These are phyloP conservation scores for Anthracocystis setariae DNA, from an alignment of 1,284 basidiomycete species.

Conservation along the genomic window DNA sequence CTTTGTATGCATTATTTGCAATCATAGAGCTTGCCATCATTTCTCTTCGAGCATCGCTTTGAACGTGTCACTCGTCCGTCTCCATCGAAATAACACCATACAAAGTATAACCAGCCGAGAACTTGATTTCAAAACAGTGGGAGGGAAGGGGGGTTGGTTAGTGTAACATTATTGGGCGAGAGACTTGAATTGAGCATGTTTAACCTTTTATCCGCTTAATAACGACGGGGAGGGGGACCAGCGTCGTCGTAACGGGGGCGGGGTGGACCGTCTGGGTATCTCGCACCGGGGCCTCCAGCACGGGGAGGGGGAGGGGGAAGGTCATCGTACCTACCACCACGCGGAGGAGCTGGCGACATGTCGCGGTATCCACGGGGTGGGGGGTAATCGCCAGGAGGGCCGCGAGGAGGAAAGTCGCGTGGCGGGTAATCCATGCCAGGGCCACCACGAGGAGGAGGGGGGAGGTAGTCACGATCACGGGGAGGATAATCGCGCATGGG, in stretches of 20 bases:
- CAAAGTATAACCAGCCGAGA: not conserved
- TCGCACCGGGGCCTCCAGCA: conserved; percentile 29
- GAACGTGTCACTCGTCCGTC: too few species aligned
- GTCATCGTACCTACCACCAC: conserved; percentile 51
- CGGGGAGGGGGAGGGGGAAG: conserved; percentile 53
- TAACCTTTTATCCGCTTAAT: conserved; percentile 6
- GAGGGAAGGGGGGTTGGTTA: conserved; percentile 7
- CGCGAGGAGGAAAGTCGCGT: conserved; percentile 51
- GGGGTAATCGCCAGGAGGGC: conserved; percentile 53
- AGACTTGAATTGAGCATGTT: not conserved
- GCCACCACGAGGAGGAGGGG: conserved; percentile 39
- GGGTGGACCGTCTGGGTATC: conserved; percentile 39
- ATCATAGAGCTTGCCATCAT: not conserved
- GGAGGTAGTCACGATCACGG: conserved; percentile 44
- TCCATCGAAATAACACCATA: too few species aligned
- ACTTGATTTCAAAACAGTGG: not conserved
- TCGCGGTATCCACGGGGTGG: conserved; percentile 52
- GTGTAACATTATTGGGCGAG: conserved; percentile 9
- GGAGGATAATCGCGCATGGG: conserved; percentile 50
- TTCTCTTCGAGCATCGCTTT: not conserved
- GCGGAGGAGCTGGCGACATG: conserved; percentile 45
- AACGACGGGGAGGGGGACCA: conserved; percentile 44
- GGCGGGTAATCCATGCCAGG: conserved; percentile 55
- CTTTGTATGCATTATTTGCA: not conserved
- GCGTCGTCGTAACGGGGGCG: conserved; percentile 46